Evolutionary conservation across 352 stramenopile species (phyloP).

Genomic region (Pythium plurisporium): DNA sequence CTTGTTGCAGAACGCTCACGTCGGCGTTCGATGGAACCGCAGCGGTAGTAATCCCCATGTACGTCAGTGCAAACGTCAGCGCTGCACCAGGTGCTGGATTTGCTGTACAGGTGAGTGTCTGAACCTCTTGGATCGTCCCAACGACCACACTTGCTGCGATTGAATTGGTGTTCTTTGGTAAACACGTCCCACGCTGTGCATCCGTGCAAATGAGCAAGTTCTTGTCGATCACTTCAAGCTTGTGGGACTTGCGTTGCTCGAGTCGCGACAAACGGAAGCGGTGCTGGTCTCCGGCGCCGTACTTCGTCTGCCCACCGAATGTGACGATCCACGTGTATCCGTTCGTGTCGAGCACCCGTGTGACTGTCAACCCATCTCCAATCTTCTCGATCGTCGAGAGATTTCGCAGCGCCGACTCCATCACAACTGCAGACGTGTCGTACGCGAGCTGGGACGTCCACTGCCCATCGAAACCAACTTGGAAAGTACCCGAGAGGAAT

Average conservation of each 20-base stretch:
- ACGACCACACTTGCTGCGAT: slow-evolving; percentile 44
- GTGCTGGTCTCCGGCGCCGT: slow-evolving; percentile 49
- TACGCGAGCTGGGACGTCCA: slow-evolving; percentile 83
- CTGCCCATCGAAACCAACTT: slow-evolving; percentile 83
- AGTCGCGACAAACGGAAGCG: slow-evolving; percentile 42
- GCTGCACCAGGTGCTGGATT: slow-evolving; percentile 9
- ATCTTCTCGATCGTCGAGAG: slow-evolving; percentile 53
- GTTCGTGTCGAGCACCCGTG: slow-evolving; percentile 51
- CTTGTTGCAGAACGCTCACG: slow-evolving; percentile 34
- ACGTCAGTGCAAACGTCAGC: slow-evolving; percentile 71
- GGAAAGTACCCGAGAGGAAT: slow-evolving; percentile 80
- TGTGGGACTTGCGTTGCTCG: slow-evolving; percentile 37
- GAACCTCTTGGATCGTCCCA: slow-evolving; percentile 46
- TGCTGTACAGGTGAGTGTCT: slow-evolving; percentile 47
- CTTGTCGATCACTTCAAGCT: slow-evolving; percentile 37
- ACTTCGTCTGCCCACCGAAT: slow-evolving; percentile 45
- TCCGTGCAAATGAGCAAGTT: slow-evolving; percentile 65
- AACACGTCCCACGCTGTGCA: slow-evolving; percentile 34
- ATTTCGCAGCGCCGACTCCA: slow-evolving; percentile 54
- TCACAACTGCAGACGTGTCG: slow-evolving; percentile 78
- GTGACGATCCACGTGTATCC: slow-evolving; percentile 80
- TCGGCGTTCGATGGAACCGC: slow-evolving; percentile 37
- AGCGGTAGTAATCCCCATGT: slow-evolving; percentile 48
- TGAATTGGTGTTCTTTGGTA: slow-evolving; percentile 36
- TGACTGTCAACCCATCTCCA: slow-evolving; percentile 43